Base-by-base conservation (phyloP, 495 filamentous ascomycete genomes). In the Penicillium crystallinum region DNA sequence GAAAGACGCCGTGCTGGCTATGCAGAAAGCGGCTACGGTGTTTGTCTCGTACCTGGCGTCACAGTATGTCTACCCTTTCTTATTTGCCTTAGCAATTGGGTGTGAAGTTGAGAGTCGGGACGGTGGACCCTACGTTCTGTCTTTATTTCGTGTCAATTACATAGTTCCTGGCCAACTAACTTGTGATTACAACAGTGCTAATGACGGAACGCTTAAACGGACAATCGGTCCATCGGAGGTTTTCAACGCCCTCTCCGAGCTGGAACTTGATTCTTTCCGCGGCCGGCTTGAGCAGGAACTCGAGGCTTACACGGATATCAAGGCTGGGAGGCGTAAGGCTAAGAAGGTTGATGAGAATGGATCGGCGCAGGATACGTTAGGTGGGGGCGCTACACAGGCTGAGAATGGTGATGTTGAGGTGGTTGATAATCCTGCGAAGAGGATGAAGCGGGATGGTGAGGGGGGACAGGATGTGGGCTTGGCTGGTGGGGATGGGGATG, bases 1-100 rank as follows among this genome's bases (percentile, higher is more conserved):
- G 59, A 95, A 91, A 55, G 92, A 97, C 69, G 93, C 93, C 4
- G 80, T 96, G 33, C 64, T 93, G 23, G 93, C 95, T 0, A 83
- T 98, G 66, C 88, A 87, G 55, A 97, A 97, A 74, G 87, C 88
- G 49, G 90, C 92, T 4, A 96, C 90, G 2, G 90, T 98, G 0
- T 98, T 98, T 66, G 83, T 97, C 27, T 97, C 83, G 63, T 91
- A 96, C 67, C 72, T 98, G 23, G 86, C 89, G 36, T 81, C 84
- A 54, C 79, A 85, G 91, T 97, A 84, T 49, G 85, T 52, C 37
- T 22, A 7, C 10, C 18, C 29, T 25, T 31, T n/a, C n/a, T 23
- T 30, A 31, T 31, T 54, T 34, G 3, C 23, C 23, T 27, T 27
- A 21, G 21, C 49, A 25, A 12, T 30, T 19, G n/a, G n/a, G n/a